A percentile compares a stretch with the other conserved stretches of the same genome.
phyloP scores from a whole-genome alignment of 73 alveolate genomes.

The Paramecium primaurelia region DNA sequence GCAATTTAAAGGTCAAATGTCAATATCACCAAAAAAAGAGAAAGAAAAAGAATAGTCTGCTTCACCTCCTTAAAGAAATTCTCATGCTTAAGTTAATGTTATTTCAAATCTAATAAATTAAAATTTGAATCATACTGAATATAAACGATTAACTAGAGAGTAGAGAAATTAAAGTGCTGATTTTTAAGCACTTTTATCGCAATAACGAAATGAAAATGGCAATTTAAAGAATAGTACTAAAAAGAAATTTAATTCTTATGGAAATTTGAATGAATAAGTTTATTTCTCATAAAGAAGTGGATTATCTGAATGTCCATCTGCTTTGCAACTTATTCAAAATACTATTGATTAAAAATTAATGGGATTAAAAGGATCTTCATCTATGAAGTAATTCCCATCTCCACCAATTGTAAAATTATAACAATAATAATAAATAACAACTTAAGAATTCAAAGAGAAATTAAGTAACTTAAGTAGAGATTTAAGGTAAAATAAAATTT shows the following conservation, averaged over 20 bases:
- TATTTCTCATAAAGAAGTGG: neutral
- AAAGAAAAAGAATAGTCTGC: neutral
- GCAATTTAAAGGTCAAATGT: neutral
- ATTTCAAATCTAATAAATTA: neutral
- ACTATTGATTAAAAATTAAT: neutral
- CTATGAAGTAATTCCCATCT: neutral
- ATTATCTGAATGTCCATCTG: neutral
- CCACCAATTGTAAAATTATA: neutral
- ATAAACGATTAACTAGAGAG: neutral
- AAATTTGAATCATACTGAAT: neutral
- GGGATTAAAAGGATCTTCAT: constrained; percentile 10
- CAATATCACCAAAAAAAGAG: neutral
- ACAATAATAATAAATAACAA: neutral
- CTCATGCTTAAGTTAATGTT: neutral
- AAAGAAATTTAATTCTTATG: neutral
- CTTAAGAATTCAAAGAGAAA: neutral
- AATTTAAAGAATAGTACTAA: neutral
- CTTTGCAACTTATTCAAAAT: neutral
- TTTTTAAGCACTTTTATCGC: neutral
- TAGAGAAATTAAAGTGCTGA: constrained; percentile 10
- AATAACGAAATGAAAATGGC: neutral
- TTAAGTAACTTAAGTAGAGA: neutral
- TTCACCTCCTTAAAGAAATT: neutral
- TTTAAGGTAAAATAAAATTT: neutral
- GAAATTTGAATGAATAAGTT: neutral